Evolutionary conservation across 192 early-diverging fungal species (phyloP).

Genomic region (Backusella macrospora): DNA sequence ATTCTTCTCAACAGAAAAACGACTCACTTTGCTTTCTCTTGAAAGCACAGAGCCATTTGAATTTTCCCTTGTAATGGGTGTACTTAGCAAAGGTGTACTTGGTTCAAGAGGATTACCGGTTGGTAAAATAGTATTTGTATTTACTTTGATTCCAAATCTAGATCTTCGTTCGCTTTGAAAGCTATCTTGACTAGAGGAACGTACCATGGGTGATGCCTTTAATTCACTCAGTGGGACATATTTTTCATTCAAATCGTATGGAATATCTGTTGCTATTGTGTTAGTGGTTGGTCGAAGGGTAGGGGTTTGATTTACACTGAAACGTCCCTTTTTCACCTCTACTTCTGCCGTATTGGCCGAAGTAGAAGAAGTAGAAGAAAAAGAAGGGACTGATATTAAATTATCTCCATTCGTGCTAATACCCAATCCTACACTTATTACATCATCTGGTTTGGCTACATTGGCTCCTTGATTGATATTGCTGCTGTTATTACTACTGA

Average conservation of each 20-base stretch:
- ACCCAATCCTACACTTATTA: not conserved
- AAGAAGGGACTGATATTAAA: not conserved
- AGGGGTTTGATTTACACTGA: constrained; percentile 55
- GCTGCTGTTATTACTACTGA: not conserved
- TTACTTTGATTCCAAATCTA: constrained; percentile 11
- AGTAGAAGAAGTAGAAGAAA: not conserved
- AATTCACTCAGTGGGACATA: not conserved
- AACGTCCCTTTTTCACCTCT: constrained; percentile 60
- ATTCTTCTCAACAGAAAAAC: constrained; percentile 20
- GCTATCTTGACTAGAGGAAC: constrained; percentile 10
- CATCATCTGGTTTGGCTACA: not conserved
- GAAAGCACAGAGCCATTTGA: constrained; percentile 21
- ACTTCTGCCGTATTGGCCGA: not conserved
- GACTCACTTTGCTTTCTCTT: constrained; percentile 20
- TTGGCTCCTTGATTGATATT: not conserved
- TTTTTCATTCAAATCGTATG: not conserved
- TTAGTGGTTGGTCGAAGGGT: not conserved
- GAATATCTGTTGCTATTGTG: constrained; percentile 8
- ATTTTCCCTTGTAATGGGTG: constrained; percentile 18
- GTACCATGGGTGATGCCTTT: not conserved
- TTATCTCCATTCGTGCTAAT: not conserved
- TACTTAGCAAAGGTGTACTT: not conserved
- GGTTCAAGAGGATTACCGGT: not conserved
- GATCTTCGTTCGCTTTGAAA: constrained; percentile 11
- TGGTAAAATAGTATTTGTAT: not conserved